phyloP scores from a whole-genome alignment of 202 grass and related monocot species.

The Digitaria exilis region DNA sequence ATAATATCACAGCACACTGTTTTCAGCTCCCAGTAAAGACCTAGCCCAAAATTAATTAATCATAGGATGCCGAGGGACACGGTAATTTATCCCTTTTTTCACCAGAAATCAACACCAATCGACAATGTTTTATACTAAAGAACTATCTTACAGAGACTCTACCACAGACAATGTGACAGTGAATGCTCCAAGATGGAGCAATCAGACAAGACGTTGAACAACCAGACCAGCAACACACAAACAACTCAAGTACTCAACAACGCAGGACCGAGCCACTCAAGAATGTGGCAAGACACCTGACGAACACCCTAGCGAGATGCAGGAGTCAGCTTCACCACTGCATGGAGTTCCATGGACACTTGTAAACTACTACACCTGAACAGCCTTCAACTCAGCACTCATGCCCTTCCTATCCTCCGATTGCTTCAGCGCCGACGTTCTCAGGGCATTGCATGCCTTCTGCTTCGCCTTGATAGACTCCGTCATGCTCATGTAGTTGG shows the following conservation, averaged over 20 bases:
- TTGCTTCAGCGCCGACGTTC: constrained; percentile 26
- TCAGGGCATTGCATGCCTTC: constrained; percentile 48
- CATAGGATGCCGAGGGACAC: constrained; percentile 12
- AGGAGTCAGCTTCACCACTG: constrained; percentile 33
- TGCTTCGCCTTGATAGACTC: constrained; percentile 87
- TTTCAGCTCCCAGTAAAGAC: constrained; percentile 14
- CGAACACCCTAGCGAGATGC: constrained; percentile 20
- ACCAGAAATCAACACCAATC: constrained; percentile 31
- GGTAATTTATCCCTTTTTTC: neutral
- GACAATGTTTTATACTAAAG: constrained; percentile 46
- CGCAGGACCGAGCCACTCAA: constrained; percentile 40
- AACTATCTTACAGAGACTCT: constrained; percentile 74
- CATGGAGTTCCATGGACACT: neutral
- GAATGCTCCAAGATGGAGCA: constrained; percentile 37
- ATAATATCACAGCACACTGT: neutral
- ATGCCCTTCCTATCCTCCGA: constrained; percentile 45
- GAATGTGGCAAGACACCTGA: constrained; percentile 28
- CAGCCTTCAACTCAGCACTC: constrained; percentile 44
- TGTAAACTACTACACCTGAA: constrained; percentile 1
- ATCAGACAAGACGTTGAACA: constrained; percentile 58
- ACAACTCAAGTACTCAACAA: constrained; percentile 29
- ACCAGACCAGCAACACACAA: constrained; percentile 46
- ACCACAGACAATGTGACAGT: constrained; percentile 37
- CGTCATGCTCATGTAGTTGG: constrained; percentile 90
- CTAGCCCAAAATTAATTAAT: neutral